These are phyloP conservation scores for Hypholoma sublateritium DNA, from an alignment of 768 basidiomycete genomes.

Conservation along the genomic window DNA sequence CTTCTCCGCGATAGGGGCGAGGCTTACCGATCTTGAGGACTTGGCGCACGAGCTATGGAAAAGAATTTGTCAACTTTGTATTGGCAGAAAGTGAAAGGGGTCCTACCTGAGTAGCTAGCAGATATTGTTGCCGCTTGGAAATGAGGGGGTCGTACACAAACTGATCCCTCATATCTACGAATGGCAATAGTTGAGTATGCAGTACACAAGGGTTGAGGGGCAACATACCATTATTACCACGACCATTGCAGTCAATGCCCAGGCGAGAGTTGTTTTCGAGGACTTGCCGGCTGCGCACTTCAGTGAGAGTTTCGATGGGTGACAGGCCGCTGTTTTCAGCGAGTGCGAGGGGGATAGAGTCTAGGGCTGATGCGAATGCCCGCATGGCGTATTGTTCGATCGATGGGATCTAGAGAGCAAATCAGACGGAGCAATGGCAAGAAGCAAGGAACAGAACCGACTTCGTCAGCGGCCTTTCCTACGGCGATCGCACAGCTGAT, in stretches of 20 bases:
- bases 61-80: slow-evolving; percentile 9
- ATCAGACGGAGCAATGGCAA: background rate
- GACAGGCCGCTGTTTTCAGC: slow-evolving; percentile 97
- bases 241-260: slow-evolving; percentile 91
- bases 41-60: slow-evolving; percentile 76
- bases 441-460: slow-evolving; percentile 25
- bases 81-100: background rate
- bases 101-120: slow-evolving; percentile 91
- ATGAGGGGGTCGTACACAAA: slow-evolving; percentile 97
- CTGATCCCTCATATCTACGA: slow-evolving; percentile 93
- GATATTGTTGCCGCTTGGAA: slow-evolving; percentile 95
- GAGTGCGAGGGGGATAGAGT: slow-evolving; percentile 92
- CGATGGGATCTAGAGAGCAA: slow-evolving; percentile 71
- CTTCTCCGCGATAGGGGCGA: background rate
- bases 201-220: background rate
- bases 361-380: slow-evolving; percentile 94
- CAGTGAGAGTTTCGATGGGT: slow-evolving; percentile 95
- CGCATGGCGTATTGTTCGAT: slow-evolving; percentile 99
- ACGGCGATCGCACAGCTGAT: slow-evolving; percentile 95
- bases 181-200: background rate
- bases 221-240: slow-evolving; percentile 80
- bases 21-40: slow-evolving; percentile 83
- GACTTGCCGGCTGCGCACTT: slow-evolving; percentile 92
- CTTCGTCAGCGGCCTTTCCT: slow-evolving; percentile 91
- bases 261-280: slow-evolving; percentile 80